Evolutionary conservation across 1,284 basidiomycete genomes (phyloP), one percentile per base, ranked within the genome.

Genomic region (Irpex sp.): DNA sequence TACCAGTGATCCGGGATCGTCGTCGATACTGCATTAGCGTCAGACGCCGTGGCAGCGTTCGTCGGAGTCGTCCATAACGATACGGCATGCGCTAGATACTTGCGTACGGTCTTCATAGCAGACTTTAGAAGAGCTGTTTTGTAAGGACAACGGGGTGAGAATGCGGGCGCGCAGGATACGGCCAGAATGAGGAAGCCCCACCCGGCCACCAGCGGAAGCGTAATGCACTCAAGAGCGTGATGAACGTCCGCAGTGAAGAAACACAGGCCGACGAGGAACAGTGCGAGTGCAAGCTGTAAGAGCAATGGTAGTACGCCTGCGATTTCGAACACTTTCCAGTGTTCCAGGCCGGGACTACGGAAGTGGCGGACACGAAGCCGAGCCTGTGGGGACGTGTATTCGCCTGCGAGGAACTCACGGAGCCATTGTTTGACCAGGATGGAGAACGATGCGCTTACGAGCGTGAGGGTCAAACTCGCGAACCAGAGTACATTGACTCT

Each of bases 361-460:
- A 70, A 73, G 10, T 70, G 70, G 3, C 67, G 67, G 9, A 67
- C 56, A 6, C 72, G 72, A 1, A 67, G 32, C 1, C 45, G 45
- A 6, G 67, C 58, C 3, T 67, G 65, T 49, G 72, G 58, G 0
- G 72, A 63, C 24, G n/a, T 65, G 15, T 56, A 65, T 9, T 71
- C 27, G 5, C 56, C 66, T 5, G 58, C 59, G 42, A 73, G 43
- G 63, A 69, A 73, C 11, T 71, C 70, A 3, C 70, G 68, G 4
- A 76, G 68, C 74, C 74, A 76, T 49, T 76, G 74, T 42, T 72
- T 75, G 49, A 72, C 69, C 9, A 68, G 66, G 44, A 75, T 73
- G 42, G 70, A 68, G 22, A 76, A 64, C 24, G 70, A 68, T 15
- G 74, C 74, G 3, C 73, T 68, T 5, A 69, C 66, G 2, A 76